A percentile compares a stretch with the other conserved stretches of the same genome.
Evolutionary conservation across 2,329 filamentous ascomycete genomes (phyloP).

Genomic region (Xylariaceae sp.): DNA sequence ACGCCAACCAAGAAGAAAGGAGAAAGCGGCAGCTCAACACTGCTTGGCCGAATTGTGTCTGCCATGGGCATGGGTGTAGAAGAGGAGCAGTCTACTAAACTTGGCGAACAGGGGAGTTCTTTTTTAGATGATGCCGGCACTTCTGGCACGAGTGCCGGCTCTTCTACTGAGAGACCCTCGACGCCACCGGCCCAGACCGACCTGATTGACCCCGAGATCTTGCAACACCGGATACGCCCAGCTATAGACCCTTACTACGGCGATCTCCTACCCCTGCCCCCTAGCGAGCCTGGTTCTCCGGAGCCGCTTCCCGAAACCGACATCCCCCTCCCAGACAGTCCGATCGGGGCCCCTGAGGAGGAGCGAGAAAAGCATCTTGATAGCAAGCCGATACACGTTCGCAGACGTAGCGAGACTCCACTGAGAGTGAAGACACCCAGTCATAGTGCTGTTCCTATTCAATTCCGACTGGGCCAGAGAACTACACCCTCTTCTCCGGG

Average conservation of each 20-base stretch:
- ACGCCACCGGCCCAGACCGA: conserved; percentile 29
- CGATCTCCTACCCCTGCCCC: conserved; percentile 59
- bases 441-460: conserved; percentile 53
- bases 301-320: conserved; percentile 28
- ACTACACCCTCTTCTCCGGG: conserved; percentile 33
- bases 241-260: conserved; percentile 63
- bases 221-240: conserved; percentile 53
- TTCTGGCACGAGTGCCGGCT: conserved; percentile 64
- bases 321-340: conserved; percentile 56
- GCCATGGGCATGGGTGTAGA: conserved; percentile 33
- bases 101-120: conserved; percentile 46
- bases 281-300: conserved; percentile 51
- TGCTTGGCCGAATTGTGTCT: conserved; percentile 46
- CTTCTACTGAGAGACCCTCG: conserved; percentile 31
- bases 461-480: conserved; percentile 47
- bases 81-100: conserved; percentile 25
- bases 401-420: conserved; percentile 46
- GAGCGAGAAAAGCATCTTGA: conserved; percentile 34
- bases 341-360: conserved; percentile 49
- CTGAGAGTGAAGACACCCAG: conserved; percentile 47
- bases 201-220: conserved; percentile 52
- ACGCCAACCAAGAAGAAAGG: conserved; percentile 32
- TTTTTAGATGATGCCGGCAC: conserved; percentile 70
- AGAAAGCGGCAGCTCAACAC: conserved; percentile 38
- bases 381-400: conserved; percentile 39